Conservation (phyloP, 805 yeast genomes). For the Metschnikowia dekortorum region DNA sequence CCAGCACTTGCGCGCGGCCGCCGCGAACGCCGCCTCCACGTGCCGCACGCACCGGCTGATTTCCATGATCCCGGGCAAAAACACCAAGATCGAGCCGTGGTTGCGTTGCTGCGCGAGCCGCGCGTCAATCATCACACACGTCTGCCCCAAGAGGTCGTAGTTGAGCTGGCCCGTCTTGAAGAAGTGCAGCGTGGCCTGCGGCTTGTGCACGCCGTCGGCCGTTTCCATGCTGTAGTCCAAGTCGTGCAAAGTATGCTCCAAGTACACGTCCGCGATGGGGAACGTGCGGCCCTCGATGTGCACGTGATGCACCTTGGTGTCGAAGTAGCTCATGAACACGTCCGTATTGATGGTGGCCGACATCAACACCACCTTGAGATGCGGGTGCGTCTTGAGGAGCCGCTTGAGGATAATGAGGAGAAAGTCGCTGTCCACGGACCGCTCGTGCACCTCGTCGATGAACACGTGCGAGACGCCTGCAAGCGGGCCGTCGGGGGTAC, state of each 20-base stretch:
- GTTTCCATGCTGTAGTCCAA: constrained; percentile 51
- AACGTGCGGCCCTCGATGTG: constrained; percentile 93
- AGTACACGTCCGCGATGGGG: constrained; percentile 74
- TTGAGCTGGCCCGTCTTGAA: constrained; percentile 68
- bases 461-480: constrained; percentile 63
- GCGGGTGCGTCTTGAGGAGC: constrained; percentile 46
- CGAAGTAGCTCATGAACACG: constrained; percentile 65
- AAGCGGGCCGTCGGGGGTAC: constrained; percentile 21
- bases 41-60: constrained; percentile 61
- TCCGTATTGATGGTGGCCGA: constrained; percentile 85
- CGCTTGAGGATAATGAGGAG: constrained; percentile 71
- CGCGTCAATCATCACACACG: constrained; percentile 51
- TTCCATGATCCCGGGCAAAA: constrained; percentile 89
- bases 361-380: constrained; percentile 75
- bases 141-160: constrained; percentile 60
- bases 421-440: constrained; percentile 88
- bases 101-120: constrained; percentile 38
- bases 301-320: constrained; percentile 48
- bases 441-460: constrained; percentile 95
- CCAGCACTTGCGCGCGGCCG: constrained; percentile 25
- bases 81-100: constrained; percentile 75
- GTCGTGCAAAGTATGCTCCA: constrained; percentile 59
- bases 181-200: constrained; percentile 61
- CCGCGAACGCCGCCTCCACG: constrained; percentile 16
- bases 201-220: constrained; percentile 39